A percentile compares a stretch with the other conserved stretches of the same genome.
phyloP scores from a whole-genome alignment of 2,329 filamentous ascomycete species.

The Ceratocystis albifundus region DNA sequence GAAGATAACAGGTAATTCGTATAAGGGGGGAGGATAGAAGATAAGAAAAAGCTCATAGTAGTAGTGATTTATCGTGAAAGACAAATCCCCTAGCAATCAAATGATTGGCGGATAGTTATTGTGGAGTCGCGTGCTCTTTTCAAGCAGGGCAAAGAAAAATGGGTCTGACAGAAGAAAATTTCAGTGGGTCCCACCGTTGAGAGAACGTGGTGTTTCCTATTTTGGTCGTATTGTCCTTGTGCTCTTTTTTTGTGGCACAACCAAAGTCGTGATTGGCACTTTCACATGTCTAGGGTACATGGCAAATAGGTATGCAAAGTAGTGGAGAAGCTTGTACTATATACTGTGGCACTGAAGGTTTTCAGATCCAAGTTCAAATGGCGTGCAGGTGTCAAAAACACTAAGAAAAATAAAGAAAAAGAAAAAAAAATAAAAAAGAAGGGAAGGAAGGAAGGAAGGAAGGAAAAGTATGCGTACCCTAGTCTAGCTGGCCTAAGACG shows the following conservation, averaged over 20 bases:
- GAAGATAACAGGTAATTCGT: too few species aligned
- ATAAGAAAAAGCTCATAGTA: too few species aligned
- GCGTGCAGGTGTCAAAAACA: neutral
- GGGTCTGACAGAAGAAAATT: conserved; percentile 6
- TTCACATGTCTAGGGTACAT: neutral
- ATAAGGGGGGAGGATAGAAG: too few species aligned
- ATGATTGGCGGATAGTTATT: conserved; percentile 6
- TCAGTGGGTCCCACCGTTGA: neutral
- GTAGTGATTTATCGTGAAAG: too few species aligned
- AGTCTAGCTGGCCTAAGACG: neutral
- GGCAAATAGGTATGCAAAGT: neutral
- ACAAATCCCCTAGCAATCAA: neutral
- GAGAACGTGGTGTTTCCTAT: neutral
- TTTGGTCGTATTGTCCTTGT: neutral
- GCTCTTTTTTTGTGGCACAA: neutral
- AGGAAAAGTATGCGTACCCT: neutral
- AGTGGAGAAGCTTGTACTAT: neutral
- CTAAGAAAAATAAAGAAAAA: neutral
- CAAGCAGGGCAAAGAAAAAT: neutral
- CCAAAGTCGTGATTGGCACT: neutral
- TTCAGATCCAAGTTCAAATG: neutral
- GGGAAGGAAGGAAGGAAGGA: neutral
- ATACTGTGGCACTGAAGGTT: neutral
- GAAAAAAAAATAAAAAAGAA: neutral
- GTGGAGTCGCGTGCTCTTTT: neutral